Conservation (phyloP, 2,329 filamentous ascomycete species). For the Talaromyces sp. region DNA sequence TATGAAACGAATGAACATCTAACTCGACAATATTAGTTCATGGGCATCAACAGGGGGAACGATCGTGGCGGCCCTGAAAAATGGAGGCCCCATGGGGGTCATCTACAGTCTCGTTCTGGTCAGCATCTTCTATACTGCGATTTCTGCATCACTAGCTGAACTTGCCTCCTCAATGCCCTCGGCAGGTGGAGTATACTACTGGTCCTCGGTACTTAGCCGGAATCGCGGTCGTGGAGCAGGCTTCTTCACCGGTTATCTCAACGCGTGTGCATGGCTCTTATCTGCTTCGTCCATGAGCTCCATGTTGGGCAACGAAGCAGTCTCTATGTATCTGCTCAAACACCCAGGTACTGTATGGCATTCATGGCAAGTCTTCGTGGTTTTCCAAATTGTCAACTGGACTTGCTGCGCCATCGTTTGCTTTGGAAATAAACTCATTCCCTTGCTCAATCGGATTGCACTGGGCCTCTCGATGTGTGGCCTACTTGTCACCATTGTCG, state of each 20-base stretch:
- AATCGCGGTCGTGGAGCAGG: conserved; percentile 50
- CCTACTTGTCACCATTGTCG: conserved; percentile 51
- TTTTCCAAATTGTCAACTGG: conserved; percentile 55
- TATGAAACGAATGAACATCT: neutral
- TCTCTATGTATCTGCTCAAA: conserved; percentile 35
- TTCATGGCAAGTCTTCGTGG: conserved; percentile 36
- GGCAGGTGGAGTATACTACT: conserved; percentile 58
- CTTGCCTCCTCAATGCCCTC: conserved; percentile 61
- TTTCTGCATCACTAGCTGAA: conserved; percentile 59
- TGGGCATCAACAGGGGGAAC: conserved; percentile 65
- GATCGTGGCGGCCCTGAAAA: conserved; percentile 55
- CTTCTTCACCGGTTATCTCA: conserved; percentile 43
- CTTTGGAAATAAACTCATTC: conserved; percentile 53
- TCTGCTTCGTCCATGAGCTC: conserved; percentile 36
- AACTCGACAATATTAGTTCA: conserved; percentile 45
- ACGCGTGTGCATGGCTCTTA: conserved; percentile 36
- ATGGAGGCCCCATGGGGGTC: conserved; percentile 63
- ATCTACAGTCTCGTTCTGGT: conserved; percentile 58
- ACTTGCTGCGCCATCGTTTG: conserved; percentile 53
- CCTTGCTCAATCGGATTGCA: conserved; percentile 57
- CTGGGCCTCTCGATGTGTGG: conserved; percentile 56
- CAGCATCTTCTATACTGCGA: conserved; percentile 55
- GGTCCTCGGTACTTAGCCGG: conserved; percentile 57
- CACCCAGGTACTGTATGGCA: conserved; percentile 27
- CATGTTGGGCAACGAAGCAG: conserved; percentile 35